Evolutionary conservation across 768 basidiomycete species (phyloP), one percentile per base, ranked within the genome.

Genomic region (Termitomyces sp.): DNA sequence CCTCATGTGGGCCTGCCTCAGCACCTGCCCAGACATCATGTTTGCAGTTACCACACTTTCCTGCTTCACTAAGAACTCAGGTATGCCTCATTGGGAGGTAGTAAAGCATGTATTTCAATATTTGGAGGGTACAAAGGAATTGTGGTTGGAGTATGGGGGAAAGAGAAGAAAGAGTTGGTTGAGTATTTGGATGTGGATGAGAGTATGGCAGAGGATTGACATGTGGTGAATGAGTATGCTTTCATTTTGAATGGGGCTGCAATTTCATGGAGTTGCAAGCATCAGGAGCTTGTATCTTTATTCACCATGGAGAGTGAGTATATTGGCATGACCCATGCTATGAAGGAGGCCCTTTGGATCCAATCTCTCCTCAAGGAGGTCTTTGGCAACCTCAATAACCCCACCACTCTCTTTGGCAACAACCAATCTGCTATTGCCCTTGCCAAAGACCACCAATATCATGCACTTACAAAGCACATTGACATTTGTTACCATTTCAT

Each of bases 271-370:
- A 46, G 45, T 9, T 46, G n/a, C 6, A 43, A 43, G 14, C 15
- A 17, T 17, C 15, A 43, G 15, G 15, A 17, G 42, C 42, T 43
- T 43, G 15, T 43, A 5, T 15, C 42, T 17, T 15, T 43, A 15
- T 43, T 6, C 3, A 43, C 15, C 5, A 43, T 15, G 15, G 6
- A 15, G 6, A 15, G 15, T 15, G 25, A 25, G 25, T 25, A 25
- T 25, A 25, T 25, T 25, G 25, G 25, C 25, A 25, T 25, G 25
- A 25, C 70, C 0, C 65, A 76, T 12, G 71, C 70, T 1, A 65
- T 68, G 0, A 64, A 73, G 48, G 68, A 80, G 54, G 68, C 66
- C 0, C 57, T 75, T 38, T 81, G 76, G 76, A 60, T 73, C 52
- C 64, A 61, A 8, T 59, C 42, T 2, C 65, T 72, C 12, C 52